A percentile compares a stretch with the other conserved stretches of the same genome.
phyloP scores from a whole-genome alignment of 441 rosid species.

The Erodium texanum region DNA sequence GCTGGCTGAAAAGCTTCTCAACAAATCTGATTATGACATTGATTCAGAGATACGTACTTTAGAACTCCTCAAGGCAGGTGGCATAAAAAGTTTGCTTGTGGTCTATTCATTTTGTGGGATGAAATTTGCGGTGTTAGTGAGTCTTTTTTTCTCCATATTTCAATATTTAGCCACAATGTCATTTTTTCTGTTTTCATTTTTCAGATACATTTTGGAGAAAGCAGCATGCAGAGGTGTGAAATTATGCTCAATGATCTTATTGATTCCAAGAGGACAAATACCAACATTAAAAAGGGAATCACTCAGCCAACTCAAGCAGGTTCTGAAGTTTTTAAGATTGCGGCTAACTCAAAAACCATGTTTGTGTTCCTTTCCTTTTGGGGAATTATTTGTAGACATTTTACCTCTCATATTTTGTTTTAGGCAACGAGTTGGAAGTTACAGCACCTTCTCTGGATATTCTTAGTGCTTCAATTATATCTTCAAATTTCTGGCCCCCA shows the following conservation, averaged over 20 bases:
- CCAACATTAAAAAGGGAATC: slow-evolving; percentile 62
- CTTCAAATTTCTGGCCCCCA: slow-evolving; percentile 96
- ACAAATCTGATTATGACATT: slow-evolving; percentile 88
- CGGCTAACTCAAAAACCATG: not conserved
- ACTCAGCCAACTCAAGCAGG: slow-evolving; percentile 47
- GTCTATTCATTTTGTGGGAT: too few relatives aligned
- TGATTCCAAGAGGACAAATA: slow-evolving; percentile 90
- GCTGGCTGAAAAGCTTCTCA: slow-evolving; percentile 95
- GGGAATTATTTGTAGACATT: not conserved
- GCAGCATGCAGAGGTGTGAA: slow-evolving; percentile 95
- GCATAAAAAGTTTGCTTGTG: not conserved
- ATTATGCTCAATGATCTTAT: slow-evolving; percentile 95
- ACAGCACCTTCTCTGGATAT: slow-evolving; percentile 46
- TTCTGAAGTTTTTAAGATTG: slow-evolving; percentile 10
- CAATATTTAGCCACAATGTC: slow-evolving; percentile 9
- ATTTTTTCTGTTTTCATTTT: slow-evolving; percentile 15
- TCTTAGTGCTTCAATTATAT: slow-evolving; percentile 73
- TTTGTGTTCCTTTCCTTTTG: slow-evolving; percentile 13
- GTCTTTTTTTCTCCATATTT: slow-evolving; percentile 9
- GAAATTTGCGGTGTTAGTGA: not conserved
- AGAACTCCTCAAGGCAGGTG: slow-evolving; percentile 85
- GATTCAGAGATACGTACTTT: slow-evolving; percentile 85
- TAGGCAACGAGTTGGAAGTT: slow-evolving; percentile 41
- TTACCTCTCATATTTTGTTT: slow-evolving; percentile 8
- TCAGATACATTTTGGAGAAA: slow-evolving; percentile 96